These are phyloP conservation scores for Sequoiadendron giganteum DNA, from an alignment of 75 land plant species.

Conservation along the genomic window DNA sequence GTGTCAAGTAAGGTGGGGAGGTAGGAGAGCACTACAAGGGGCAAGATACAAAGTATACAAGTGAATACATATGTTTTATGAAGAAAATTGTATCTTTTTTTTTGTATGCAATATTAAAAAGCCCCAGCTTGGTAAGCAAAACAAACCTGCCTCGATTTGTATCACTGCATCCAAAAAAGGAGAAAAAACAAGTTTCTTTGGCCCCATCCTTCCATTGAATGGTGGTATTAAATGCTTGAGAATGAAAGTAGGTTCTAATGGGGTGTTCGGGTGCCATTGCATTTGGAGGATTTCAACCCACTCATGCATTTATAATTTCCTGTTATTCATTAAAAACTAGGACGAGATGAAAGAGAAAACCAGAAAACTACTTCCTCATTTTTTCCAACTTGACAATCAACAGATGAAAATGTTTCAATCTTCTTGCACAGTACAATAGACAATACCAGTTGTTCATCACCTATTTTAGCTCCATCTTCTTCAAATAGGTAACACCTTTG, in stretches of 20 bases:
- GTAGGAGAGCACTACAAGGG: neutral
- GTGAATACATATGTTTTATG: too few relatives aligned
- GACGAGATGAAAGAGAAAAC: conserved; percentile 25
- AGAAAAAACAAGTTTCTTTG: neutral
- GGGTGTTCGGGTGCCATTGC: conserved; percentile 51
- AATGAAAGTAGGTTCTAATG: conserved; percentile 55
- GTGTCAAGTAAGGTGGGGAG: neutral
- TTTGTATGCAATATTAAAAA: conserved; percentile 2
- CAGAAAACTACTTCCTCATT: conserved; percentile 26
- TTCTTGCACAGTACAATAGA: too few relatives aligned
- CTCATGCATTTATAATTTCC: conserved; percentile 45
- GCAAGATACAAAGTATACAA: too few relatives aligned
- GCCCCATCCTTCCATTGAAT: conserved; percentile 50
- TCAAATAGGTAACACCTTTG: too few relatives aligned
- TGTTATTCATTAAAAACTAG: conserved; percentile 42
- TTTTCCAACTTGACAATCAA: conserved; percentile 44
- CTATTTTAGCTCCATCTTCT: too few relatives aligned
- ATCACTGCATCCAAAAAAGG: conserved; percentile 13
- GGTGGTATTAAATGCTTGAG: conserved; percentile 60
- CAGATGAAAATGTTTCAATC: too few relatives aligned
- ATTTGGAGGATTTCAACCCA: conserved; percentile 60
- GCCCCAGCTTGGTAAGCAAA: neutral
- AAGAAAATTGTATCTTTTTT: too few relatives aligned
- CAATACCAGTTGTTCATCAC: too few relatives aligned
- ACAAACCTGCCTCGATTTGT: conserved; percentile 2